Evolutionary conservation across 257 asterid species (phyloP), one percentile per base, ranked within the genome.

Genomic region (Perilla frutescens): DNA sequence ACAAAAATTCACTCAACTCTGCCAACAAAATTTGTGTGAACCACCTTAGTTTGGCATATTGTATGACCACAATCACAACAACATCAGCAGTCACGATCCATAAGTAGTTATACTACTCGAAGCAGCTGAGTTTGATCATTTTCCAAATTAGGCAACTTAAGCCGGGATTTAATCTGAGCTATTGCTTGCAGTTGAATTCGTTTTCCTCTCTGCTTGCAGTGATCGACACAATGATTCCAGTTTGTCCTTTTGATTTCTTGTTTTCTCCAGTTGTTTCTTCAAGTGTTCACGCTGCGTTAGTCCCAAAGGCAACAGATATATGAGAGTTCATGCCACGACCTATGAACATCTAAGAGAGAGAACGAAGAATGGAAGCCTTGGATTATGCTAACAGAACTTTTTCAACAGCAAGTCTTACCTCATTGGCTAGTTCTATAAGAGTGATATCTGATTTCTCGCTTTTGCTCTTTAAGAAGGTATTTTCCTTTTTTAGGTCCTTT

Each of bases 241-340:
- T 75, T 85, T 92, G 76, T 87, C 96, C 81, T 95, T 95, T 73
- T 95, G 96, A 58, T 92, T 92, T 61, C 84, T 76, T 15, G 91
- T 88, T 87, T 80, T 95, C 77, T 87, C 98, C 85, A 95, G 90
- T 77, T 90, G 98, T 79, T 92, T 95, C 97, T 90, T 95, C 78
- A 92, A 67, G 76, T 76, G 85, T 74, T 90, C 99, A 8, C 97
- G 96, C 99, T 95, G 89, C 44, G 4, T 34, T 11, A 54, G 32
- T 26, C 73, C 65, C 26, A 20, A 60, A 60, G 3, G 9, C 3
- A 71, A 49, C 66, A 40, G 41, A 48, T 20, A 20, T 32, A 41
- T 8, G 36, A 56, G 55, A 56, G 55, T 68, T 50, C 34, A 50
- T 6, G 72, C 12, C 4, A 20, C 1, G 20, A 20, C 2, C 13